A percentile compares a stretch with the other conserved stretches of the same genome.
Conservation (phyloP, 2,329 filamentous ascomycete genomes). For the Phaeophleospora eucalypticola region DNA sequence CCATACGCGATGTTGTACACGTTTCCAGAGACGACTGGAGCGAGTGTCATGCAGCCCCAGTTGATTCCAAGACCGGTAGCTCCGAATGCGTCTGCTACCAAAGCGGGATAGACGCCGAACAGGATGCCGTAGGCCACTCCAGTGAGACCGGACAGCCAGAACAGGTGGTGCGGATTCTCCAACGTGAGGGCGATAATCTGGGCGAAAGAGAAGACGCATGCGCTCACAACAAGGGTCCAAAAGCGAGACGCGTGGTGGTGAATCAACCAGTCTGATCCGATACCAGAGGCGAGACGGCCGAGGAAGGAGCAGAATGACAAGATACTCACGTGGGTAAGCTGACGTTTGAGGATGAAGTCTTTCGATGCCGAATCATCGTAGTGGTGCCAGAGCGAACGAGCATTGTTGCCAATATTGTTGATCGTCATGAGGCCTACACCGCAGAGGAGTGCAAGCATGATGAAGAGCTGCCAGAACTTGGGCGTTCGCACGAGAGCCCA, state of each 20-base stretch:
- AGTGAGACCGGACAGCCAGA: constrained; percentile 74
- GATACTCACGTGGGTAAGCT: constrained; percentile 90
- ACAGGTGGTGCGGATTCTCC: constrained; percentile 70
- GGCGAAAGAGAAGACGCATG: constrained; percentile 71
- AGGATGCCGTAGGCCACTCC: constrained; percentile 89
- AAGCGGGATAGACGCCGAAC: constrained; percentile 88
- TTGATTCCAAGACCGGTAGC: constrained; percentile 86
- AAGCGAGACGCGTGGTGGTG: constrained; percentile 76
- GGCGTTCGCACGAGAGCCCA: constrained; percentile 64
- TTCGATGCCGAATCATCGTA: constrained; percentile 70
- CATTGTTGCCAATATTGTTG: constrained; percentile 93
- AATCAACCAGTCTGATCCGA: constrained; percentile 86
- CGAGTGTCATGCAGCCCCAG: constrained; percentile 92
- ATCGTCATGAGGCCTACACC: constrained; percentile 98
- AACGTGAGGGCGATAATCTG: constrained; percentile 74
- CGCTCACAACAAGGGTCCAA: constrained; percentile 83
- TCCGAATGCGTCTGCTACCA: constrained; percentile 83
- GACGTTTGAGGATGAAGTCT: constrained; percentile 72
- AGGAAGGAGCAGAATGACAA: constrained; percentile 84
- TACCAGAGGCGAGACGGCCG: constrained; percentile 70
- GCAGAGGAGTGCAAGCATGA: constrained; percentile 82
- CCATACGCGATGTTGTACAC: constrained; percentile 93
- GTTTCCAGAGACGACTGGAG: constrained; percentile 82
- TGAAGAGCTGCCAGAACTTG: constrained; percentile 89
- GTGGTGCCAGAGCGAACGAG: constrained; percentile 79